Evolutionary conservation across 208 protist genomes (phyloP), one percentile per base, ranked within the genome.

Genomic region (Novymonas esmeraldas): DNA sequence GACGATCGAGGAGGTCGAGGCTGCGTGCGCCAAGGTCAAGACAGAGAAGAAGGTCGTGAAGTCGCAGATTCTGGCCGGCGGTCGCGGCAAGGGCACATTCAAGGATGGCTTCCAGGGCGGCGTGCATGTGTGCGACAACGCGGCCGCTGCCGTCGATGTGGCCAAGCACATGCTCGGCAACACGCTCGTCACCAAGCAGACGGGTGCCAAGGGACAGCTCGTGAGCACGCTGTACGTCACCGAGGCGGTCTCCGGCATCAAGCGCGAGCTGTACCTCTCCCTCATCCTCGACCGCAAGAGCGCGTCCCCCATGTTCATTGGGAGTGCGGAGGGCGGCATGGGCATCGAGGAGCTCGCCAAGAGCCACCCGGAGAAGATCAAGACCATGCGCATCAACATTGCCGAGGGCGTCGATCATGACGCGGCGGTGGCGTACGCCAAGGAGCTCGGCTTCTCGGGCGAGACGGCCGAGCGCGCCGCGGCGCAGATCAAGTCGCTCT

Each of bases 161-260:
- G 93, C 97, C 36, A 78, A 78, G 44, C 76, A 98, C 64, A 99
- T 99, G 99, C 89, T 99, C 20, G 98, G 98, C 44, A 93, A 99
- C 67, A 95, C 87, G 16, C 94, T 99, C 20, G 87, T 99, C 38
- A 99, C 99, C 55, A 99, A 99, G 90, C 99, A 99, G 90, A 99
- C 98, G 13, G 97, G 92, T 14, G 59, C 89, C 31, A 95, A 96
- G 52, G 98, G 99, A 33, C 90, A 93, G 54, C 64, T 86, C 29
- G 97, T 98, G 33, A 82, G 85, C 55, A 95, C 88, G 24, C 84
- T 99, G 16, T 97, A 90, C 79, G 77, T 98, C 56, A 94, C 92
- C 18, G 92, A 98, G 84, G 87, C 88, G 24, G 64, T 98, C 28
- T 64, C 87, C 7, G 86, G 81, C 60, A 98, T 98, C 70, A 96